Percentiles rank a stretch among this genome's conserved stretches.
Conservation (phyloP, 805 yeast genomes). For the Metschnikowia similis region DNA sequence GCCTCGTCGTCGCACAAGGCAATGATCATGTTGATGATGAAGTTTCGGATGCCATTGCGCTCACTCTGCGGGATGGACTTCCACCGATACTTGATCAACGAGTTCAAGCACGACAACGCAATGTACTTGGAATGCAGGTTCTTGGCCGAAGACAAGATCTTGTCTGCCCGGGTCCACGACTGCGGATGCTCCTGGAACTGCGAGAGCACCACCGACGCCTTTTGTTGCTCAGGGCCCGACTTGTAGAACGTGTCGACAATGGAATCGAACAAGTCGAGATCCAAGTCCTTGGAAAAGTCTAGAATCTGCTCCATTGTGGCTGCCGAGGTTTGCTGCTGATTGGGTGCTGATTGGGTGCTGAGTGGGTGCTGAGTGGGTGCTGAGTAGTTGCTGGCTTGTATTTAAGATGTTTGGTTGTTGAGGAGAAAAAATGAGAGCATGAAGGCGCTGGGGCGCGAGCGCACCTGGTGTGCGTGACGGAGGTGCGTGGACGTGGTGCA, state of each 20-base stretch:
- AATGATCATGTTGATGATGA: constrained; percentile 89
- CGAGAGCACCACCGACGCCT: constrained; percentile 67
- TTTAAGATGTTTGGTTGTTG: constrained; percentile 1
- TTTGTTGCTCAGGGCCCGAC: constrained; percentile 61
- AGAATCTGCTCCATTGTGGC: constrained; percentile 74
- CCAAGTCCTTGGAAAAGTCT: constrained; percentile 81
- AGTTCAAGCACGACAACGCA: constrained; percentile 86
- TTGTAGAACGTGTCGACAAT: constrained; percentile 81
- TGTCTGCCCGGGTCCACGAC: constrained; percentile 92
- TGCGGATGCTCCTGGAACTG: constrained; percentile 92
- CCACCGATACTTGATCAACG: constrained; percentile 89
- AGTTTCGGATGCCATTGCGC: constrained; percentile 88
- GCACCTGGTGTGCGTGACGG: constrained; percentile 1
- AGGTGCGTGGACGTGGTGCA: neutral
- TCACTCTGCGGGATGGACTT: constrained; percentile 85
- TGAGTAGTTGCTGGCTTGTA: neutral
- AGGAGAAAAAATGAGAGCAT: constrained; percentile 5
- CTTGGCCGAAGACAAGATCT: constrained; percentile 70
- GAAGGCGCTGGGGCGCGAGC: neutral
- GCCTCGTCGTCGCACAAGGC: constrained; percentile 82
- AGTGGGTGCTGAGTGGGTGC: too few species aligned
- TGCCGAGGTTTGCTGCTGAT: constrained; percentile 1
- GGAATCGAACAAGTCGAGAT: constrained; percentile 72
- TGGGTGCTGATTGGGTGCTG: neutral
- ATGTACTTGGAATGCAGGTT: constrained; percentile 89